Percentiles rank a stretch among this genome's conserved stretches.
phyloP scores from a whole-genome alignment of 2,329 filamentous ascomycete genomes.

The Penicillium sp. region DNA sequence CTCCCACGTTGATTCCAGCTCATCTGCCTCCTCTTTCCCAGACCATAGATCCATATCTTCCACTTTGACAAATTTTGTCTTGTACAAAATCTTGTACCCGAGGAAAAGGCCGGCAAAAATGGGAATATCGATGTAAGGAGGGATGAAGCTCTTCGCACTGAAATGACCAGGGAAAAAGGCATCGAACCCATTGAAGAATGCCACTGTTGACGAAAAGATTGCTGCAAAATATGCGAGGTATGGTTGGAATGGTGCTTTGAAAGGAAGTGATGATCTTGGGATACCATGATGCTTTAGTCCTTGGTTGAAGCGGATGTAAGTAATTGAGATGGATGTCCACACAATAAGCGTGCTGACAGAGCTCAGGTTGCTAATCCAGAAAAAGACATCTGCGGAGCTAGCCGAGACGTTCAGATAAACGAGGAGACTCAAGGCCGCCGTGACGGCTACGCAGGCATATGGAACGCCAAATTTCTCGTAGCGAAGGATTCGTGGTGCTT shows the following conservation, averaged over 20 bases:
- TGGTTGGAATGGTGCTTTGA: conserved; percentile 67
- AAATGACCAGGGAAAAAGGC: conserved; percentile 23
- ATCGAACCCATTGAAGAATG: conserved; percentile 68
- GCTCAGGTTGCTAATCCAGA: conserved; percentile 34
- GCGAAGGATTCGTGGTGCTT: conserved; percentile 50
- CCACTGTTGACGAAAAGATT: conserved; percentile 57
- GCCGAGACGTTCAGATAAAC: conserved; percentile 71
- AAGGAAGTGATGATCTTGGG: conserved; percentile 66
- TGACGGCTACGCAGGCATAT: conserved; percentile 65
- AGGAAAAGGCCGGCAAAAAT: conserved; percentile 54
- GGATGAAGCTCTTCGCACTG: conserved; percentile 60
- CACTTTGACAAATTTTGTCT: conserved; percentile 33
- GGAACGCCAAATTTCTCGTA: conserved; percentile 64
- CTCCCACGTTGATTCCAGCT: conserved; percentile 29
- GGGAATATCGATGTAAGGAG: conserved; percentile 60
- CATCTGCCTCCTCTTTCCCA: conserved; percentile 26
- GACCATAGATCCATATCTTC: conserved; percentile 30
- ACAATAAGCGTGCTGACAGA: conserved; percentile 32
- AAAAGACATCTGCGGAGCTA: conserved; percentile 63
- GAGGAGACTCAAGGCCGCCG: conserved; percentile 66
- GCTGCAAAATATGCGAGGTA: conserved; percentile 68
- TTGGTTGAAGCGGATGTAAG: conserved; percentile 70
- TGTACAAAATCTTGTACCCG: conserved; percentile 37
- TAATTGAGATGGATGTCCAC: conserved; percentile 61
- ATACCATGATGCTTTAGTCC: conserved; percentile 68